These are phyloP conservation scores for Aschersonia sp. DNA, from an alignment of 2,329 filamentous ascomycete genomes.

Conservation along the genomic window DNA sequence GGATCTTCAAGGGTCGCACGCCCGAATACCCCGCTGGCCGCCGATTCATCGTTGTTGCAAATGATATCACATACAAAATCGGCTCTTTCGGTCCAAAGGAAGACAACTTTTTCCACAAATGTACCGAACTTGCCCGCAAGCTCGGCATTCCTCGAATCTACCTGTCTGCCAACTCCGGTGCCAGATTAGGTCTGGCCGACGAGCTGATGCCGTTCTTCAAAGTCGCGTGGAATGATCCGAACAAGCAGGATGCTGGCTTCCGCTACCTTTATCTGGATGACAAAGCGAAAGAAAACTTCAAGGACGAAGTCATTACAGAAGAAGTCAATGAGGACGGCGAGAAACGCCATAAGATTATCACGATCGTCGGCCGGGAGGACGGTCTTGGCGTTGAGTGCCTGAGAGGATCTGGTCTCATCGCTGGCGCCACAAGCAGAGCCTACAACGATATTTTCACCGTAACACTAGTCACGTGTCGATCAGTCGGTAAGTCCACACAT, in stretches of 20 bases:
- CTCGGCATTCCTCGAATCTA: slow-evolving; percentile 95
- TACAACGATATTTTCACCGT: slow-evolving; percentile 99
- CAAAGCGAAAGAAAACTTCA: slow-evolving; percentile 73
- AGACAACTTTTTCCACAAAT: slow-evolving; percentile 98
- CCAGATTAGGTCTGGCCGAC: slow-evolving; percentile 89
- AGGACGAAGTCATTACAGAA: slow-evolving; percentile 64
- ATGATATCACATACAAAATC: slow-evolving; percentile 99
- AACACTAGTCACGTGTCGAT: slow-evolving; percentile 92
- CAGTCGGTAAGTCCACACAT: slow-evolving; percentile 55
- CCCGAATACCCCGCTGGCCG: slow-evolving; percentile 89
- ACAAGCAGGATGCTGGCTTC: slow-evolving; percentile 76
- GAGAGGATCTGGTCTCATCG: slow-evolving; percentile 93
- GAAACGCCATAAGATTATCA: slow-evolving; percentile 84
- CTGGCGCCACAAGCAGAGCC: slow-evolving; percentile 87
- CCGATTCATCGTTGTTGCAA: slow-evolving; percentile 91
- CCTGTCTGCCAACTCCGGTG: slow-evolving; percentile 96
- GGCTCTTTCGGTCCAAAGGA: slow-evolving; percentile 93
- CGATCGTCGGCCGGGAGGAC: slow-evolving; percentile 84
- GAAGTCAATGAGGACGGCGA: slow-evolving; percentile 75
- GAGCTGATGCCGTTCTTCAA: slow-evolving; percentile 96
- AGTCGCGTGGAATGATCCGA: slow-evolving; percentile 83
- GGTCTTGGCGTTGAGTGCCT: slow-evolving; percentile 96
- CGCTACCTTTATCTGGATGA: slow-evolving; percentile 92
- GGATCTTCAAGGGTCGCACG: slow-evolving; percentile 87
- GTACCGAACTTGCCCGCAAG: slow-evolving; percentile 87